Percentiles rank a stretch among this genome's conserved stretches.
phyloP scores from a whole-genome alignment of 257 asterid genomes.

The Solanum ahanhuiri region DNA sequence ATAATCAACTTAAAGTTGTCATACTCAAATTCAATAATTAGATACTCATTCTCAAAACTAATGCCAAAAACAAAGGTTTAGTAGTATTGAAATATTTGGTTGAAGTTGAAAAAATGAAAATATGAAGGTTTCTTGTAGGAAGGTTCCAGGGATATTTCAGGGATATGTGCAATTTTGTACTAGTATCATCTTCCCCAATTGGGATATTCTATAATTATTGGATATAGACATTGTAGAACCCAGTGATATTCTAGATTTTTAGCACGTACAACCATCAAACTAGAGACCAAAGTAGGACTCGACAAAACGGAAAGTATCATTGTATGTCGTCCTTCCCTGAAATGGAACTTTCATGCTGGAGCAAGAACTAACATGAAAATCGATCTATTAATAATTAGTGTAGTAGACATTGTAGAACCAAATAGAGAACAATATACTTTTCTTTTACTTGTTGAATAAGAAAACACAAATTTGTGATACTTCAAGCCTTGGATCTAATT shows the following conservation, averaged over 20 bases:
- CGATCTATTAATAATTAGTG: no score
- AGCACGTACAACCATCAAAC: no score
- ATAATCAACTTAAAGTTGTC: neutral
- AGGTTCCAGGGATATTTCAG: neutral
- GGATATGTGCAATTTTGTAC: neutral
- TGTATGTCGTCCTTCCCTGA: no score
- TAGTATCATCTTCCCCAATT: no score
- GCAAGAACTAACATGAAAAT: no score
- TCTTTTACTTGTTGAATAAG: neutral
- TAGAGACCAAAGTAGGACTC: no score
- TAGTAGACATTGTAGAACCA: neutral
- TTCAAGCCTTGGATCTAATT: neutral
- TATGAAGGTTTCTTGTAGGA: neutral
- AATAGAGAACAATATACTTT: neutral
- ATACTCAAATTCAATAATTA: neutral
- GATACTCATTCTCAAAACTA: neutral
- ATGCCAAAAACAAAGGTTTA: neutral
- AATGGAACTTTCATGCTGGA: no score
- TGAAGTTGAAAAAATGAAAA: neutral
- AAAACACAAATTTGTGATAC: neutral
- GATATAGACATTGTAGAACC: no score
- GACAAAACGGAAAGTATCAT: no score
- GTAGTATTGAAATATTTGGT: neutral
- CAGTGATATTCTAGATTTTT: no score
- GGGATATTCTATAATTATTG: no score